A percentile compares a stretch with the other conserved stretches of the same genome.
These are phyloP conservation scores for Chrysoporthe deuterocubensis DNA, from an alignment of 2,329 filamentous ascomycete species.

Conservation along the genomic window DNA sequence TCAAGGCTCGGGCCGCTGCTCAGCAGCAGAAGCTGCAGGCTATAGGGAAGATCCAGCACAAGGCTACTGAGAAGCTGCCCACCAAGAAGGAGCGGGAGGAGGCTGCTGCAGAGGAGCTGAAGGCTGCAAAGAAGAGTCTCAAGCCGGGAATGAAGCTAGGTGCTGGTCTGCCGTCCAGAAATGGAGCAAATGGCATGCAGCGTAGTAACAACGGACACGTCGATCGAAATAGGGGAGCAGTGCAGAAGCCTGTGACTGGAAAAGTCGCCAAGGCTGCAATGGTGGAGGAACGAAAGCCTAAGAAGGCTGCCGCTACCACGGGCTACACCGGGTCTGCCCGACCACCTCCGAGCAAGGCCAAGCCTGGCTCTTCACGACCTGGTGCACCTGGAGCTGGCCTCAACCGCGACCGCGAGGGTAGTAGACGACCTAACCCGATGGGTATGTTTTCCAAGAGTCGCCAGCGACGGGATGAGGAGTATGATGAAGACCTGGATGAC, in stretches of 20 bases:
- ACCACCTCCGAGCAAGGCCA: slow-evolving; percentile 49
- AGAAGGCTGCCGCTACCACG: slow-evolving; percentile 68
- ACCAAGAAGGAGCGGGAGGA: slow-evolving; percentile 58
- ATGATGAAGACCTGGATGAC: slow-evolving; percentile 63
- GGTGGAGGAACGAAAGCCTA: slow-evolving; percentile 60
- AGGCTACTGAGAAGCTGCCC: slow-evolving; percentile 68
- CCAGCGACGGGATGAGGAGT: slow-evolving; percentile 58
- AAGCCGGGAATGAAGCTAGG: slow-evolving; percentile 25
- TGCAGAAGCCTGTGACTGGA: slow-evolving; percentile 18
- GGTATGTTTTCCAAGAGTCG: slow-evolving; percentile 35
- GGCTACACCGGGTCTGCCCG: slow-evolving; percentile 69
- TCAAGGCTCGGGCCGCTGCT: slow-evolving; percentile 72
- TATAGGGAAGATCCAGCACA: slow-evolving; percentile 75
- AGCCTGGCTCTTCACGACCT: slow-evolving; percentile 37
- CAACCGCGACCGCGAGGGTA: slow-evolving; percentile 30
- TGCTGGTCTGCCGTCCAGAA: slow-evolving; percentile 24
- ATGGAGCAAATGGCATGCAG: slow-evolving; percentile 31
- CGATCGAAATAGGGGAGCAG: slow-evolving; percentile 14
- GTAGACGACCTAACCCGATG: slow-evolving; percentile 36
- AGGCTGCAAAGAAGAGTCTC: slow-evolving; percentile 29
- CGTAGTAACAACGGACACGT: slow-evolving; percentile 23
- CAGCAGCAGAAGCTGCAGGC: slow-evolving; percentile 64
- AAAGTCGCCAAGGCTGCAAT: slow-evolving; percentile 36
- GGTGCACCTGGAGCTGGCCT: slow-evolving; percentile 31
- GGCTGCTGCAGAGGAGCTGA: slow-evolving; percentile 48